Evolutionary conservation across 2,329 filamentous ascomycete species (phyloP), one percentile per base, ranked within the genome.

Genomic region (Arachnopeziza araneosa): DNA sequence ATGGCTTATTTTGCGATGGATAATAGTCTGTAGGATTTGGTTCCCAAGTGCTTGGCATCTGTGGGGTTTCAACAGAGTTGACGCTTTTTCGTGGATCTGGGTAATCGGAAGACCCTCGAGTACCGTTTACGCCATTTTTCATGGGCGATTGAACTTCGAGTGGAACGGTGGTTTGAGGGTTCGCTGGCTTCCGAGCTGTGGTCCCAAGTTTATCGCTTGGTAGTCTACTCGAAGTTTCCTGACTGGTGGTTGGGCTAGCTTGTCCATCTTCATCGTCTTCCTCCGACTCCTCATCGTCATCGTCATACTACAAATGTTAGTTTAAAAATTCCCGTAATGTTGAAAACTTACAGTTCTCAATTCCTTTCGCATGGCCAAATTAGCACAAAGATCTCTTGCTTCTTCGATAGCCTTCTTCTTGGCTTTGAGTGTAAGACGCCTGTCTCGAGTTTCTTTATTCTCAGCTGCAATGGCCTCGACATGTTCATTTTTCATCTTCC

Each of bases 341-440:
- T 52, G n/a, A 44, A 44, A 19, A 58, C 56, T 54, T 54, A 58
- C 56, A 22, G 24, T 51, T 36, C 60, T 56, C 50, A 62, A 54
- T 23, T 62, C 60, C 17, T 62, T 62, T 6, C 60, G 50, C 60
- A 62, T 62, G 4, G 60, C 57, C 1, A 62, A 26, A n/a, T 57
- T 62, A 22, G 54, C 56, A 24, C 60, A 62, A n/a, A 62, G 44
- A 50, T 62, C 60, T 36, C 60, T 32, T 19, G 60, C 60, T 53
- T 63, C 60, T 44, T 60, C 58, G 36, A 63, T 60, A 12, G 57
- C 55, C 14, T 58, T 57, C 36, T 60, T 60, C 50, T 57, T 57
- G 12, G 52, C 44, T 49, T 60, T 60, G 32, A 63, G 22, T 1
- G 50, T 55, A 3, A 56, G 21, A 3, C 60, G 49, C 26, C 55